Evolutionary conservation across 257 asterid genomes (phyloP), one percentile per base, ranked within the genome.

Genomic region (Forsythia viridissima): DNA sequence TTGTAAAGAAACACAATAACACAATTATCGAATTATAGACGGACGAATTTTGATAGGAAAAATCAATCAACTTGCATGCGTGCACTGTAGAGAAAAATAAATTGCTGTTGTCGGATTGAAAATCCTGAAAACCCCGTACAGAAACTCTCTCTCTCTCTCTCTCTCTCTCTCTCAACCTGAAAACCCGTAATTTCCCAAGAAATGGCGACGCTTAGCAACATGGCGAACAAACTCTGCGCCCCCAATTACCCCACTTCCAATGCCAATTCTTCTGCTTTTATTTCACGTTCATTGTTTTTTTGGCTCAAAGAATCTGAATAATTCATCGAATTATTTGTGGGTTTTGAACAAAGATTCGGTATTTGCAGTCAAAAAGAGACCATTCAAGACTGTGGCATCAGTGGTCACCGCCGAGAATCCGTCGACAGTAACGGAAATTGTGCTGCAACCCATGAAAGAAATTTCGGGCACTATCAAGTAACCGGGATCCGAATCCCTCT

Each of bases 401-500:
- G 91, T 84, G 71, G 89, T 92, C 41, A 82, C 97, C 70, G 79
- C 98, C 66, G 90, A 91, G 90, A 92, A 89, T 82, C 89, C 90
- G n/a, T 87, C 95, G 18, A 88, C 87, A 40, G 85, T 83, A 81
- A 97, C 98, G 77, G 93, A 95, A 85, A 93, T 95, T 76, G 93
- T 91, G 79, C 85, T 95, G 86, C 92, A 89, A 69, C 99, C 99
- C 48, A 93, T 95, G 74, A 88, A 85, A 80, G 93, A 95, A 37
- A 92, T 93, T 38, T 93, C 99, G 9, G 99, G 99, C 6, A 87
- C 87, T 3, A 97, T 95, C 63, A 93, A 93, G 88, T 85, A 92
- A 85, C 98, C 97, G 36, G 99, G 98, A 51, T 95, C 99, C 8
- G 92, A 93, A 72, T 95, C 99, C 21, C 95, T 95, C 42, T 95